phyloP scores from a whole-genome alignment of 306 rosid genomes.

The Pueraria montana region DNA sequence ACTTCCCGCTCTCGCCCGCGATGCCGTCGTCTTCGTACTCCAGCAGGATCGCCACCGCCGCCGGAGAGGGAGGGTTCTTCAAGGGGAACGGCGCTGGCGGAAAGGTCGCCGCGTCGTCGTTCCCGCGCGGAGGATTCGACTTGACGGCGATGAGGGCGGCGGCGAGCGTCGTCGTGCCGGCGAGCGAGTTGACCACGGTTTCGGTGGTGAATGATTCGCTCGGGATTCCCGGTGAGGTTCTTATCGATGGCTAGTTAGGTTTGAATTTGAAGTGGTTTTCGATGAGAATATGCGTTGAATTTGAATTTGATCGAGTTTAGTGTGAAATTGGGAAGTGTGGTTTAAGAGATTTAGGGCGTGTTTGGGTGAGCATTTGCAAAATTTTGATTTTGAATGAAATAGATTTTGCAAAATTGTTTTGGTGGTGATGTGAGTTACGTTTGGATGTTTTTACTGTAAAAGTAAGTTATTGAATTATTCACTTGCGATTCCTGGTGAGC shows the following conservation, averaged over 20 bases:
- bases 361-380: not conserved
- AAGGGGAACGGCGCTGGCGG: constrained; percentile 48
- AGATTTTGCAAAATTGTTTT: not conserved
- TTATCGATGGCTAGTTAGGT: not conserved
- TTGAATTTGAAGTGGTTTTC: constrained; percentile 35
- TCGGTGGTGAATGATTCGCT: constrained; percentile 58
- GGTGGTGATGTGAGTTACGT: too few species aligned
- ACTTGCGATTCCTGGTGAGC: too few species aligned
- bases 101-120: constrained; percentile 56
- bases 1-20: constrained; percentile 49
- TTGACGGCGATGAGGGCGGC: constrained; percentile 64
- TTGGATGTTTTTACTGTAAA: too few species aligned
- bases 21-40: constrained; percentile 58
- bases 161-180: constrained; percentile 66
- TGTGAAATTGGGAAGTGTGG: not conserved
- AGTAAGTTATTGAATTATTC: too few species aligned
- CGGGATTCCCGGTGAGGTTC: constrained; percentile 57
- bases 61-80: constrained; percentile 47
- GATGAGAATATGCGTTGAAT: not conserved
- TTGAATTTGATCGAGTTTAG: constrained; percentile 19
- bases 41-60: constrained; percentile 45
- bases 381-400: not conserved
- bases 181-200: constrained; percentile 68
- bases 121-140: constrained; percentile 71
- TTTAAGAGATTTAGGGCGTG: not conserved